Conservation (phyloP, 768 basidiomycete species). For the Leucocoprinus leucothites region DNA sequence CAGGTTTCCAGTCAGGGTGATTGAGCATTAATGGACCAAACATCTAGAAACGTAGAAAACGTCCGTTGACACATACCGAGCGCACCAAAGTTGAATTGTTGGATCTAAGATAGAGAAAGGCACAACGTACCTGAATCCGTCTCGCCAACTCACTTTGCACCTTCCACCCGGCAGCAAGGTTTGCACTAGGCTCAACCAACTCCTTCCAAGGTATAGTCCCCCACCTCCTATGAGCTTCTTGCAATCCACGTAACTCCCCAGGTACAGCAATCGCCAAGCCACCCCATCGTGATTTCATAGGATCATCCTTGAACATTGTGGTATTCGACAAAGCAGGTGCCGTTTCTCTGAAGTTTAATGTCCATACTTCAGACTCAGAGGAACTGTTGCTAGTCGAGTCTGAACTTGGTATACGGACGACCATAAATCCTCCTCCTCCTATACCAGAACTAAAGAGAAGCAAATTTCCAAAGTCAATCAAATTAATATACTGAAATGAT, state of each 20-base stretch:
- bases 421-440: slow-evolving; percentile 89
- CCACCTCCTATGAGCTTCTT: slow-evolving; percentile 81
- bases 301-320: slow-evolving; percentile 70
- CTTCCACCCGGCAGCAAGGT: slow-evolving; percentile 76
- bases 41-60: slow-evolving; percentile 20
- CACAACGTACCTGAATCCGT: slow-evolving; percentile 42
- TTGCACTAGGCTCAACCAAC: slow-evolving; percentile 73
- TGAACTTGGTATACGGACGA: slow-evolving; percentile 69
- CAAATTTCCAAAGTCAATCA: neutral
- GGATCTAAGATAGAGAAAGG: neutral
- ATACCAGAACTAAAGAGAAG: slow-evolving; percentile 59
- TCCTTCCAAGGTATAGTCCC: slow-evolving; percentile 77
- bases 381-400: neutral
- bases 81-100: too few relatives aligned
- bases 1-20: slow-evolving; percentile 71
- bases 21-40: slow-evolving; percentile 56
- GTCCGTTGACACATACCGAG: too few relatives aligned
- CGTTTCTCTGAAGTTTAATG: slow-evolving; percentile 87
- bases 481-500: too few relatives aligned
- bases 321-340: slow-evolving; percentile 70
- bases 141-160: slow-evolving; percentile 75
- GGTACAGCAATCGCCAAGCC: slow-evolving; percentile 90
- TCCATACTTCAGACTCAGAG: slow-evolving; percentile 54
- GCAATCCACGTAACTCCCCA: slow-evolving; percentile 85
- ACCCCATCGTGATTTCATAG: slow-evolving; percentile 60